phyloP scores from a whole-genome alignment of 78 protist genomes.

The slime mould (Dictyostelium discoideum) region DNA sequence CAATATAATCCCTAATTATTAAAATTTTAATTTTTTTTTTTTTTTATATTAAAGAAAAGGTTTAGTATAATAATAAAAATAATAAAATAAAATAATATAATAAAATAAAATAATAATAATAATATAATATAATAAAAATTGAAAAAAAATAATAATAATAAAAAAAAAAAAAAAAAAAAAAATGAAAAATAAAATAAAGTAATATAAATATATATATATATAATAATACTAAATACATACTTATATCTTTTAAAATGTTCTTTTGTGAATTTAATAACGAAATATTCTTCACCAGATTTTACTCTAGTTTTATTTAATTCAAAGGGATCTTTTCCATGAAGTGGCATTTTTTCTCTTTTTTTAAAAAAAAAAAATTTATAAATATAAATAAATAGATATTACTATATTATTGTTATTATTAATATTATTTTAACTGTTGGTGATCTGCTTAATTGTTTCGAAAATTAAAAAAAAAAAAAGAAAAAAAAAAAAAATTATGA shows the following conservation, averaged over 20 bases:
- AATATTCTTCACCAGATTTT: constrained; percentile 58
- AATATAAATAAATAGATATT: neutral
- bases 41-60: neutral
- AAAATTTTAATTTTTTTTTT: neutral
- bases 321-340: constrained; percentile 48
- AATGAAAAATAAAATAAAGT: neutral
- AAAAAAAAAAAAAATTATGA: neutral
- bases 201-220: neutral
- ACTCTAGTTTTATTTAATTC: constrained; percentile 28
- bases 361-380: neutral
- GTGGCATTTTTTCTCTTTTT: constrained; percentile 19
- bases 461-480: neutral
- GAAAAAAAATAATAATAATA: neutral
- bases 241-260: constrained; percentile 63
- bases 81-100: neutral
- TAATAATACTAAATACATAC: neutral
- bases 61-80: no score
- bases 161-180: neutral
- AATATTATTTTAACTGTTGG: neutral
- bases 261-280: constrained; percentile 58
- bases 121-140: no score
- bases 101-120: no score
- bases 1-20: constrained; percentile 41
- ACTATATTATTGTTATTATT: no score
- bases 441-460: neutral